phyloP scores from a whole-genome alignment of 2,329 filamentous ascomycete genomes.

The Fusarium foetens region DNA sequence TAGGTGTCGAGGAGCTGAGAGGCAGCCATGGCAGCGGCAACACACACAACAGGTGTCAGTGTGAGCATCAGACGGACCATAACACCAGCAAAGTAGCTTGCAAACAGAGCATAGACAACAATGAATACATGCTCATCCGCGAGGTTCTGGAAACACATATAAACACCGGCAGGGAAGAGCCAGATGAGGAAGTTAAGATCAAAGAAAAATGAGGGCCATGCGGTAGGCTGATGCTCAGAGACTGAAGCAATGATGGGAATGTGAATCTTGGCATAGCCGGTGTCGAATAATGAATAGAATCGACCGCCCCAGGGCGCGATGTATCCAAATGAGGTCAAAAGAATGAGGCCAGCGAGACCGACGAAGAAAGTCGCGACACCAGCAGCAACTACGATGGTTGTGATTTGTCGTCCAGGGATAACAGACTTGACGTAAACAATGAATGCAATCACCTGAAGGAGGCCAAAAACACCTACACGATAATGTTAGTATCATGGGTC shows the following conservation, averaged over 20 bases:
- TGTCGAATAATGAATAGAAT: constrained; percentile 99
- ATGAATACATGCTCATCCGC: constrained; percentile 98
- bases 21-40: constrained; percentile 87
- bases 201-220: constrained; percentile 99
- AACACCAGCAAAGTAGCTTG: constrained; percentile 98
- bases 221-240: constrained; percentile 98
- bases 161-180: constrained; percentile 98
- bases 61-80: constrained; percentile 99
- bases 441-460: constrained; percentile 92
- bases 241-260: constrained; percentile 99
- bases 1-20: constrained; percentile 92
- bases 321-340: constrained; percentile 87
- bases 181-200: constrained; percentile 98
- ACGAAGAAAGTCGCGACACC: constrained; percentile 79
- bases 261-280: constrained; percentile 97
- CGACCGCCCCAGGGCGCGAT: constrained; percentile 98
- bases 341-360: constrained; percentile 79
- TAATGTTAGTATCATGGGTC: constrained; percentile 12
- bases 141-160: constrained; percentile 95
- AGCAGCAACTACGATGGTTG: constrained; percentile 83
- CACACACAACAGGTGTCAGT: constrained; percentile 94
- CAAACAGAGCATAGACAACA: constrained; percentile 95
- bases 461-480: constrained; percentile 84
- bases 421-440: constrained; percentile 91
- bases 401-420: constrained; percentile 91